These are phyloP conservation scores for Sporothrix curviconia DNA, from an alignment of 2,329 filamentous ascomycete species.

Conservation along the genomic window DNA sequence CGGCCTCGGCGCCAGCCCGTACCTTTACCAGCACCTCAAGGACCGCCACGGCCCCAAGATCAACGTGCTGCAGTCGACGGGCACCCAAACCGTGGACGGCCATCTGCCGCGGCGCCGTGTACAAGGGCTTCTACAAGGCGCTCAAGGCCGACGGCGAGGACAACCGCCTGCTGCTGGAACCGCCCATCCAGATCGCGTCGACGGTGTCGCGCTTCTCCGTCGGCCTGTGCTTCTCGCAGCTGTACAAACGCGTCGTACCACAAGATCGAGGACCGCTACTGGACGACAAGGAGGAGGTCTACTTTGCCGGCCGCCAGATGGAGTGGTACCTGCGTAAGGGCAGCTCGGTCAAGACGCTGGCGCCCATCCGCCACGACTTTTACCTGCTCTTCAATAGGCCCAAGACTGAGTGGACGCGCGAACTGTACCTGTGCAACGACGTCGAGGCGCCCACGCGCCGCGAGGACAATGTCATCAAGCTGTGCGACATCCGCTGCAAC, in stretches of 20 bases:
- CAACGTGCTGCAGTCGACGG: constrained; percentile 38
- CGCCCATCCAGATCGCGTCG: constrained; percentile 13
- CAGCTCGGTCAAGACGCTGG: constrained; percentile 10
- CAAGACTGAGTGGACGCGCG: constrained; percentile 12
- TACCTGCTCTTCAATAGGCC: constrained; percentile 10
- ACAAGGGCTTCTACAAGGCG: constrained; percentile 29
- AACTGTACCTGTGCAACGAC: constrained; percentile 15
- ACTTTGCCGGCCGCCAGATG: constrained; percentile 14
- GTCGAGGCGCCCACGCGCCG: constrained; percentile 7
- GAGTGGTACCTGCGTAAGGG: constrained; percentile 17
- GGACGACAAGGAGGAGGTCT: constrained; percentile 14
- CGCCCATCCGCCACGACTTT: constrained; percentile 14
- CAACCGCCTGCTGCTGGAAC: constrained; percentile 7
- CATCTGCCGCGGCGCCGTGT: constrained; percentile 45
- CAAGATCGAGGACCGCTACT: constrained; percentile 11
- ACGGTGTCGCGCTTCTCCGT: constrained; percentile 15
- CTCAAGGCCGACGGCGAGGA: neutral
- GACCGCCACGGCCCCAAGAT: constrained; percentile 35
- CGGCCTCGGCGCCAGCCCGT: constrained; percentile 42
- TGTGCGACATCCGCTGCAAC: constrained; percentile 15
- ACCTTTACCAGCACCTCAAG: constrained; percentile 37
- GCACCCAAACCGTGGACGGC: constrained; percentile 36
- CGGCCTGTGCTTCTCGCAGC: constrained; percentile 12
- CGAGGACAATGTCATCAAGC: constrained; percentile 9
- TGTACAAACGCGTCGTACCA: constrained; percentile 6